Evolutionary conservation across 495 filamentous ascomycete species (phyloP).

Genomic region (Bombardia bombarda): DNA sequence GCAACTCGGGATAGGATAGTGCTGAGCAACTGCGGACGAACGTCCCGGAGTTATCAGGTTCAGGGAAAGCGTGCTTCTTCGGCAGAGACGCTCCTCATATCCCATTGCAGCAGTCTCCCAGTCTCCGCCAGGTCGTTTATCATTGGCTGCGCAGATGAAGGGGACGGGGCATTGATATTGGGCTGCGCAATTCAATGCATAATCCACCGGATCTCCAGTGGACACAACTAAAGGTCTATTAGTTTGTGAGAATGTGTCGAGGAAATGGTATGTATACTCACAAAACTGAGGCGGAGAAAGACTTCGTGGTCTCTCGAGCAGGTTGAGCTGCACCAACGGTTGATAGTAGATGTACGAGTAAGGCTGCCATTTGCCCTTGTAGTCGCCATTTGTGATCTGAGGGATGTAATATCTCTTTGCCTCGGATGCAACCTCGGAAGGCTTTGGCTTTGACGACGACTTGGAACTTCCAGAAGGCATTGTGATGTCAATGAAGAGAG

Average conservation of each 20-base stretch:
- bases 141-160: slow-evolving; percentile 67
- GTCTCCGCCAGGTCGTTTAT: slow-evolving; percentile 65
- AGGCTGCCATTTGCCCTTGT: slow-evolving; percentile 34
- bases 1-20: slow-evolving; percentile 61
- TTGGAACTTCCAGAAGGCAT: slow-evolving; percentile 44
- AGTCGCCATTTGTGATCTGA: slow-evolving; percentile 44
- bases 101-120: slow-evolving; percentile 68
- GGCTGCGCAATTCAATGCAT: slow-evolving; percentile 51
- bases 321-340: slow-evolving; percentile 30
- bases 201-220: slow-evolving; percentile 60
- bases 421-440: slow-evolving; percentile 62
- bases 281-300: slow-evolving; percentile 33
- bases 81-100: slow-evolving; percentile 61
- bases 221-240: slow-evolving; percentile 40
- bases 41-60: slow-evolving; percentile 49
- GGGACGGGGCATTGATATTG: slow-evolving; percentile 38
- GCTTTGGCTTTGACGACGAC: slow-evolving; percentile 45
- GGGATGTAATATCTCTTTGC: slow-evolving; percentile 58
- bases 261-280: slow-evolving; percentile 15
- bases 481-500: background rate
- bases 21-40: slow-evolving; percentile 26
- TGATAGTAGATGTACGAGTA: slow-evolving; percentile 42
- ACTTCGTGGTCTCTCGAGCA: slow-evolving; percentile 20
- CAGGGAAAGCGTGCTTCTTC: slow-evolving; percentile 62
- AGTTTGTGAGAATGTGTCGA: slow-evolving; percentile 5